Evolutionary conservation across 1,284 basidiomycete species (phyloP).

Genomic region (Macrocybe sp.): DNA sequence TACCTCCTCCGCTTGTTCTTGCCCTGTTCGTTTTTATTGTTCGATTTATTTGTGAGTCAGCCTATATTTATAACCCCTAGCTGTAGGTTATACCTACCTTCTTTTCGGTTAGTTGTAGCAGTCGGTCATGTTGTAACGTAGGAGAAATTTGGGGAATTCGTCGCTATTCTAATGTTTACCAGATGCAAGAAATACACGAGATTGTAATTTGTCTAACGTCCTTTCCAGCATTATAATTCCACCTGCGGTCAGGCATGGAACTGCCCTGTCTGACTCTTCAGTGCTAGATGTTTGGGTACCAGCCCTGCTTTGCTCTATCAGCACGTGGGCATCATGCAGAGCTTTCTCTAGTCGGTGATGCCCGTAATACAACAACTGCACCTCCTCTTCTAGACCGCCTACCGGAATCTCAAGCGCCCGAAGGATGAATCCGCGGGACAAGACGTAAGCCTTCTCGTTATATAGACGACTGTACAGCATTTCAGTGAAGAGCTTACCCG

Average conservation of each 20-base stretch:
- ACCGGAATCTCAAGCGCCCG: constrained; percentile 79
- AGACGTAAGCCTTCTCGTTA: constrained; percentile 89
- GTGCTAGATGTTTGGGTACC: constrained; percentile 27
- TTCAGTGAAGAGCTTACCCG: constrained; percentile 1
- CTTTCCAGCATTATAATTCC: constrained; percentile 78
- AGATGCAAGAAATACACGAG: constrained; percentile 10
- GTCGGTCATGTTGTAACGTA: too few species aligned
- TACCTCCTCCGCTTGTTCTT: too few species aligned
- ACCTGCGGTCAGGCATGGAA: constrained; percentile 74
- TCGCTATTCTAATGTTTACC: too few species aligned
- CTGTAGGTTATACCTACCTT: too few species aligned
- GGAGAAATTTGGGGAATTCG: too few species aligned
- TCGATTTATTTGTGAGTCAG: too few species aligned
- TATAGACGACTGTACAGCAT: constrained; percentile 60
- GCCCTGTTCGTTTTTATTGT: too few species aligned
- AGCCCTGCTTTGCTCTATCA: constrained; percentile 66
- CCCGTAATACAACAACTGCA: constrained; percentile 71
- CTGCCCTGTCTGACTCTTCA: constrained; percentile 52
- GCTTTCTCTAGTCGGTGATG: constrained; percentile 65
- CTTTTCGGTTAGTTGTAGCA: too few species aligned
- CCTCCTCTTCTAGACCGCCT: constrained; percentile 67
- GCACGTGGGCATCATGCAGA: constrained; percentile 52
- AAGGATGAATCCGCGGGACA: constrained; percentile 85
- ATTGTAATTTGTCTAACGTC: constrained; percentile 55
- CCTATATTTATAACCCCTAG: too few species aligned